These are phyloP conservation scores for Diaporthe sp. DNA, from an alignment of 2,329 filamentous ascomycete genomes.

Conservation along the genomic window DNA sequence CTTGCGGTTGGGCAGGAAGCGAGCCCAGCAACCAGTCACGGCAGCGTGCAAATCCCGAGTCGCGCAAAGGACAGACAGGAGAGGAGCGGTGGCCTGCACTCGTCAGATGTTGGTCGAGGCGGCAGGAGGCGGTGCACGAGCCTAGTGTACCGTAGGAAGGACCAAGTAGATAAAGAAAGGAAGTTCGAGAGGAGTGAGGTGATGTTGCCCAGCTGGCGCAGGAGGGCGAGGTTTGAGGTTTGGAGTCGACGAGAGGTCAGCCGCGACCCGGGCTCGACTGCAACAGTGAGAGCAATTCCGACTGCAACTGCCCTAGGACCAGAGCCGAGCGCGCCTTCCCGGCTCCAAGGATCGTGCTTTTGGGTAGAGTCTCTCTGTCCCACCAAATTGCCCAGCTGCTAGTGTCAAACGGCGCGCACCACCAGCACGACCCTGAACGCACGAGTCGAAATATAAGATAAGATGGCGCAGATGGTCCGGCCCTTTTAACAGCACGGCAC, in stretches of 20 bases:
- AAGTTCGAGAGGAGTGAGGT: neutral
- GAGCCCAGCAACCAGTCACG: neutral
- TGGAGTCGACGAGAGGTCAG: neutral
- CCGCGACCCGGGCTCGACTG: neutral
- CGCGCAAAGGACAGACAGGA: neutral
- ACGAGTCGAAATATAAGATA: neutral
- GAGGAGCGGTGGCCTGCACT: neutral
- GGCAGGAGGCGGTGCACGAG: neutral
- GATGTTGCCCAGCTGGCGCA: neutral
- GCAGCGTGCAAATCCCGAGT: neutral
- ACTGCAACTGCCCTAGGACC: neutral
- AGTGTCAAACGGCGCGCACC: slow-evolving; percentile 21
- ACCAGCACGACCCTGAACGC: slow-evolving; percentile 5
- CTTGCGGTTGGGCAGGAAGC: neutral
- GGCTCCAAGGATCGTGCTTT: slow-evolving; percentile 19
- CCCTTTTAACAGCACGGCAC: neutral
- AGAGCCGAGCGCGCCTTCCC: slow-evolving; percentile 15
- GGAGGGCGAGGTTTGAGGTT: neutral
- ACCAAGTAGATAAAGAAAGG: neutral
- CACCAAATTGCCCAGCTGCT: slow-evolving; percentile 25
- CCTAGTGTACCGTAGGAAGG: neutral
- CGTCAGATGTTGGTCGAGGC: neutral
- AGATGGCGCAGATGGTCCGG: neutral
- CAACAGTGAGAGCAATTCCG: neutral
- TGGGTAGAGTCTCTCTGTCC: slow-evolving; percentile 13